phyloP scores from a whole-genome alignment of 2,329 filamentous ascomycete species.

The Aspergillus nomiae region DNA sequence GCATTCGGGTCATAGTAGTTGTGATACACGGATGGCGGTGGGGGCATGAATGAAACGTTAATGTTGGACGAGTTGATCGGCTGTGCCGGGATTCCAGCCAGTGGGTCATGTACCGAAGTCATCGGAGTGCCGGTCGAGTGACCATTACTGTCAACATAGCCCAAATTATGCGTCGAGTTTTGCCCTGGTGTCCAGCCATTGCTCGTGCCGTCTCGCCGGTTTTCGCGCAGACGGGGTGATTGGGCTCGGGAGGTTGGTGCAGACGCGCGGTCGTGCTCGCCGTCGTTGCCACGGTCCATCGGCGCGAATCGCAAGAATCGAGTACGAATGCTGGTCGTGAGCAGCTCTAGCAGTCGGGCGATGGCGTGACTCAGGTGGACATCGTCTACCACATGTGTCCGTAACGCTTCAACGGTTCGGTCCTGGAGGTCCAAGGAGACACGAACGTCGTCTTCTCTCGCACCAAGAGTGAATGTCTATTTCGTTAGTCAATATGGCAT shows the following conservation, averaged over 20 bases:
- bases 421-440: slow-evolving; percentile 61
- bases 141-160: slow-evolving; percentile 31
- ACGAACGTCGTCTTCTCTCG: slow-evolving; percentile 63
- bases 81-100: slow-evolving; percentile 47
- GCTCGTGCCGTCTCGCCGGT: slow-evolving; percentile 29
- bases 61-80: slow-evolving; percentile 49
- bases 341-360: slow-evolving; percentile 60
- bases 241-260: slow-evolving; percentile 37
- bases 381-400: slow-evolving; percentile 65
- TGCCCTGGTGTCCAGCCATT: slow-evolving; percentile 30
- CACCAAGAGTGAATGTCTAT: slow-evolving; percentile 63
- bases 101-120: slow-evolving; percentile 39
- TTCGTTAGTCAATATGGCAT: slow-evolving; percentile 5
- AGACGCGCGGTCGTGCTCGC: slow-evolving; percentile 40
- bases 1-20: slow-evolving; percentile 45
- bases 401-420: slow-evolving; percentile 59
- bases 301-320: slow-evolving; percentile 61
- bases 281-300: slow-evolving; percentile 48
- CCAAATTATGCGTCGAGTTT: slow-evolving; percentile 19
- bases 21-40: slow-evolving; percentile 48
- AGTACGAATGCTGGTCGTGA: slow-evolving; percentile 60
- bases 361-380: slow-evolving; percentile 66
- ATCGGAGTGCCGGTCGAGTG: slow-evolving; percentile 23
- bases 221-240: slow-evolving; percentile 39
- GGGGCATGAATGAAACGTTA: slow-evolving; percentile 51